Percentiles rank a stretch among this genome's conserved stretches.
Conservation (phyloP, 306 rosid species). For the Castanopsis chinensis region DNA sequence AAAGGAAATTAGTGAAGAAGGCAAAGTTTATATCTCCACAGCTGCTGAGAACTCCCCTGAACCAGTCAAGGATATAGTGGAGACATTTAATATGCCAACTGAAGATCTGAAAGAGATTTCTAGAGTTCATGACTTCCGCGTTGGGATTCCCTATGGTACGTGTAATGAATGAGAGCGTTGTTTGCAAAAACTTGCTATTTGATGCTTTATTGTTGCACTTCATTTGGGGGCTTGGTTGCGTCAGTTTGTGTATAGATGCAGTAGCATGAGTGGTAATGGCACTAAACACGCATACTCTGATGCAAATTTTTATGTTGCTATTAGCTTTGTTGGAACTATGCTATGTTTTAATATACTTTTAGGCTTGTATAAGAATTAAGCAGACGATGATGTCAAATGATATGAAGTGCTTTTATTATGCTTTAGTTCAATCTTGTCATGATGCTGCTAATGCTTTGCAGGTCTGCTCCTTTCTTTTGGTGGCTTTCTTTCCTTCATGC, state of each 20-base stretch:
- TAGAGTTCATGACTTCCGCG: conserved; percentile 66
- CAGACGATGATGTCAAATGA: not conserved
- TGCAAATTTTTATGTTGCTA: not conserved
- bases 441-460: conserved; percentile 38
- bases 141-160: conserved; percentile 97
- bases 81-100: conserved; percentile 56
- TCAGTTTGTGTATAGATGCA: not conserved
- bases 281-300: not conserved
- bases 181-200: not conserved
- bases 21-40: conserved; percentile 60
- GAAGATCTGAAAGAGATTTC: conserved; percentile 62
- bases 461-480: conserved; percentile 82
- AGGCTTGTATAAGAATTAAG: not conserved
- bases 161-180: conserved; percentile 9
- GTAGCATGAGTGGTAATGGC: not conserved
- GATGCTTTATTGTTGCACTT: not conserved
- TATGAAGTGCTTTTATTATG: not conserved
- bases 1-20: conserved; percentile 68
- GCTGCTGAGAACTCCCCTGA: conserved; percentile 81
- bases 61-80: conserved; percentile 73
- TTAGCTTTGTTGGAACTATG: not conserved
- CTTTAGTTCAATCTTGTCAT: conserved; percentile 18
- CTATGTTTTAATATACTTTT: not conserved
- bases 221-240: not conserved
- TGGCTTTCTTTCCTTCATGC: conserved; percentile 88